phyloP scores from a whole-genome alignment of 2,329 filamentous ascomycete genomes.

The Alternaria ventricosa region DNA sequence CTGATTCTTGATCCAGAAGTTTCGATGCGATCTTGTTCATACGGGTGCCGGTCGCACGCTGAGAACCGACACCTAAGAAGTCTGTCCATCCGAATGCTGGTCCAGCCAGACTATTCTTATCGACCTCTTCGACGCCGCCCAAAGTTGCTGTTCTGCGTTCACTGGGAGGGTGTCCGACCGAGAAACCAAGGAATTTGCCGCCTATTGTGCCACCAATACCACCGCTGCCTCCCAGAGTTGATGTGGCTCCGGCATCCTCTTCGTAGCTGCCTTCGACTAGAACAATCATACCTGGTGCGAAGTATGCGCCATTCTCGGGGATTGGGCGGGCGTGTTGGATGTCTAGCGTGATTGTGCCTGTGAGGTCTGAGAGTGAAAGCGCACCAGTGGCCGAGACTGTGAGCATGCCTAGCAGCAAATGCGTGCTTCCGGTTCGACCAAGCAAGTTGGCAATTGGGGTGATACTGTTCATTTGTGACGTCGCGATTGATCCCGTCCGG shows the following conservation, averaged over 20 bases:
- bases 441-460: conserved; percentile 80
- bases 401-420: conserved; percentile 86
- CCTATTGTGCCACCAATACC: conserved; percentile 90
- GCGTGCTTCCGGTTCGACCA: conserved; percentile 81
- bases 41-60: conserved; percentile 78
- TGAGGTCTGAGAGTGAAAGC: conserved; percentile 83
- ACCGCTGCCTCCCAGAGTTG: conserved; percentile 71
- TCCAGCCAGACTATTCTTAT: conserved; percentile 46
- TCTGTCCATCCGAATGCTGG: conserved; percentile 89
- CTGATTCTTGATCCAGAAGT: conserved; percentile 58
- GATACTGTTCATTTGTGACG: conserved; percentile 73
- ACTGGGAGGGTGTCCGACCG: conserved; percentile 88
- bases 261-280: conserved; percentile 96
- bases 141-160: conserved; percentile 83
- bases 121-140: conserved; percentile 65
- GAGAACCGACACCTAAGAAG: conserved; percentile 89
- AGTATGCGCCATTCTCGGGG: conserved; percentile 87
- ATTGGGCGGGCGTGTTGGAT: conserved; percentile 80
- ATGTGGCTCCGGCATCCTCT: conserved; percentile 72
- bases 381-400: conserved; percentile 80
- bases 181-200: conserved; percentile 89
- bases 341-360: conserved; percentile 86
- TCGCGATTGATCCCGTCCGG: conserved; percentile 62
- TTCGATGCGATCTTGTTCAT: conserved; percentile 83
- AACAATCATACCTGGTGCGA: conserved; percentile 94